Conservation (phyloP, 306 rosid genomes). For the Vigna reflexopilosa region DNA sequence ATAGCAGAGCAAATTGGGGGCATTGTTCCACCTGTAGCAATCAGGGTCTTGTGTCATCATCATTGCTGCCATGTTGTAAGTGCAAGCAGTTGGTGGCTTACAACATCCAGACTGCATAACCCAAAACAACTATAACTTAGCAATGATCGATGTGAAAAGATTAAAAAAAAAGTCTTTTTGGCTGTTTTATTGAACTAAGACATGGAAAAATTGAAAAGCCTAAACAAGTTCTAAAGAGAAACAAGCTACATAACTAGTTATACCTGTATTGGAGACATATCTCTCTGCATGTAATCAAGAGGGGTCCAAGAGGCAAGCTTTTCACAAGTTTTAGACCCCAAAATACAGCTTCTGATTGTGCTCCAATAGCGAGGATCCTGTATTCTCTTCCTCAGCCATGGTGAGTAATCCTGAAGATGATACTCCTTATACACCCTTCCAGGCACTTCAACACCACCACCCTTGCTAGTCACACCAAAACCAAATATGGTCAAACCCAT, state of each 20-base stretch:
- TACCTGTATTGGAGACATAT: slow-evolving; percentile 91
- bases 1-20: slow-evolving; percentile 71
- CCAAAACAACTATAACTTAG: slow-evolving; percentile 6
- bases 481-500: slow-evolving; percentile 79
- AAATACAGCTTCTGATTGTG: slow-evolving; percentile 70
- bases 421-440: slow-evolving; percentile 81
- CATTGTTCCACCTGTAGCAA: slow-evolving; percentile 90
- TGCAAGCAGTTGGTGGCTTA: slow-evolving; percentile 85
- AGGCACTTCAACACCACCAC: slow-evolving; percentile 76
- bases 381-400: slow-evolving; percentile 79
- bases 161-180: not conserved
- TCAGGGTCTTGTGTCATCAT: slow-evolving; percentile 69
- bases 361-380: slow-evolving; percentile 73
- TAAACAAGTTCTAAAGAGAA: not conserved
- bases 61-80: slow-evolving; percentile 52
- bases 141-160: not conserved
- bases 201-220: not conserved
- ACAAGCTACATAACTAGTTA: not conserved
- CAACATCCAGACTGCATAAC: slow-evolving; percentile 87
- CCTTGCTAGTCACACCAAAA: slow-evolving; percentile 70
- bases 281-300: slow-evolving; percentile 73
- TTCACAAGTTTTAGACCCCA: slow-evolving; percentile 83
- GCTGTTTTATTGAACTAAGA: not conserved
- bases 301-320: slow-evolving; percentile 71
- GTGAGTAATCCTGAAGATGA: slow-evolving; percentile 68